These are phyloP conservation scores for Trichoderma atroviride DNA, from an alignment of 2,329 filamentous ascomycete genomes.

Conservation along the genomic window DNA sequence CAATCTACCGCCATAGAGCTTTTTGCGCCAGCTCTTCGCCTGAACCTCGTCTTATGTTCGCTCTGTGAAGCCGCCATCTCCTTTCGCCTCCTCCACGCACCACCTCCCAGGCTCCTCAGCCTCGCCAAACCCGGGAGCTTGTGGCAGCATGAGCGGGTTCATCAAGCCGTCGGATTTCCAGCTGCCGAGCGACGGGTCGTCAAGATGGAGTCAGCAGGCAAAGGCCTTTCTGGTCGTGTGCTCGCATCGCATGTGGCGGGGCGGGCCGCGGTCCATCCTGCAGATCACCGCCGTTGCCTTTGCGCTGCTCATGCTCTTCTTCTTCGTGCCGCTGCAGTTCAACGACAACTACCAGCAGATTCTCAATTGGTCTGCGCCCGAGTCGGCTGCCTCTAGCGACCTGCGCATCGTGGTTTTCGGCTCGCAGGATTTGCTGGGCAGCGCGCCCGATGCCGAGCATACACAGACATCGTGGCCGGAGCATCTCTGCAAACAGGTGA, in stretches of 20 bases:
- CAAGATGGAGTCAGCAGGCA: constrained; percentile 30
- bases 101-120: not conserved
- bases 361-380: constrained; percentile 31
- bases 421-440: constrained; percentile 50
- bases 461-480: constrained; percentile 49
- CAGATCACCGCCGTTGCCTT: constrained; percentile 35
- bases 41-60: constrained; percentile 1
- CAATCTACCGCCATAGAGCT: not conserved
- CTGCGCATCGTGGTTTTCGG: constrained; percentile 57
- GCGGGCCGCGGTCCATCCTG: constrained; percentile 38
- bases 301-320: constrained; percentile 36
- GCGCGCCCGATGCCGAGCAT: constrained; percentile 37
- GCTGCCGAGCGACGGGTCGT: constrained; percentile 31
- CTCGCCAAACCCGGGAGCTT: constrained; percentile 11
- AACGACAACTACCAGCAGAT: constrained; percentile 34
- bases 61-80: not conserved
- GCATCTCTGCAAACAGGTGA: constrained; percentile 52
- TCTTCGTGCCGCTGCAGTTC: constrained; percentile 32
- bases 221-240: constrained; percentile 44
- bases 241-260: constrained; percentile 47
- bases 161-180: constrained; percentile 29
- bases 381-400: constrained; percentile 35
- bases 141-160: constrained; percentile 19
- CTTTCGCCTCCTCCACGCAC: not conserved
- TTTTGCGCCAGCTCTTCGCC: not conserved